Evolutionary conservation across 306 rosid species (phyloP), one percentile per base, ranked within the genome.

Genomic region (Ziziphus jujuba): DNA sequence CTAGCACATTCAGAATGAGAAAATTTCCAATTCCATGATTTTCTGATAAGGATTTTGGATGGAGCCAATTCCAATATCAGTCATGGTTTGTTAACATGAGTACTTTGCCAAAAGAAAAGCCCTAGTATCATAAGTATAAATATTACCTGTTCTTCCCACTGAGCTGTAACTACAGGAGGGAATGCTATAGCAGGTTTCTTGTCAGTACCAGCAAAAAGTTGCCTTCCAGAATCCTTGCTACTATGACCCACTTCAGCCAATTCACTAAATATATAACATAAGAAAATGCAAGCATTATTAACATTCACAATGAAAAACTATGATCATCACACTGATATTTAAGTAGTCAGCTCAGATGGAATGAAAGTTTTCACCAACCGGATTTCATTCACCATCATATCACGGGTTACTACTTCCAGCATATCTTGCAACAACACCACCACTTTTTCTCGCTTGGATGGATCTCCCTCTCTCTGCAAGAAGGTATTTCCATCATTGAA

Each of bases 371-470:
- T 76, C 55, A 77, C 87, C 60, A 54, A 90, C 99, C 97, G 87
- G 75, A 71, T 84, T 75, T 93, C 97, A 64, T 90, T 82, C 67
- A 83, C 96, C 95, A 90, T 82, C 88, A 93, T 93, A 75, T 93
- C 99, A 75, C 99, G 89, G 66, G 95, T 90, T 70, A 90, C 93
- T 71, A 93, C 99, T 84, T 93, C 99, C 75, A 93, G 73, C 91
- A 93, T 93, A 72, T 93, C 97, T 80, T 88, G 97, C 80, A 93
- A 83, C 81, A 90, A 78, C 66, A 93, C 77, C 78, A 86, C 99
- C 76, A 90, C 92, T 17, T 79, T 66, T 49, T 74, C 87, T 54
- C 69, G 84, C 81, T 88, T 90, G 64, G 91, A 80, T 22, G 74
- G 71, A 72, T 90, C 82, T 16, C 84, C 83, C 20, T 71, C 83